Evolutionary conservation across 1,139 yeast genomes (phyloP).

Genomic region (Geotrichum carabidarum): DNA sequence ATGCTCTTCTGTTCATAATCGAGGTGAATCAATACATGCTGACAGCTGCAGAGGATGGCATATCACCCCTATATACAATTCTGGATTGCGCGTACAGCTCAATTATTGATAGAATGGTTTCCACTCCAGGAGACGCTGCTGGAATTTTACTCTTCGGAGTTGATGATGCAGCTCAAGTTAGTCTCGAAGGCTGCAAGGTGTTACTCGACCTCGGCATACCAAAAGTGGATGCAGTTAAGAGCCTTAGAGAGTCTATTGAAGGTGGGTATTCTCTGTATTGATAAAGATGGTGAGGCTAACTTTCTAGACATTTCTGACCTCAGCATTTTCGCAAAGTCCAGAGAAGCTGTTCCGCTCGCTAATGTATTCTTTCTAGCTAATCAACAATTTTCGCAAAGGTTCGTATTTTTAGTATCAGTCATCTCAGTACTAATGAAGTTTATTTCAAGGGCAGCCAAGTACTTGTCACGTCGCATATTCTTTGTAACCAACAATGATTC

Average conservation of each 20-base stretch:
- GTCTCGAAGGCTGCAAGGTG: conserved; percentile 22
- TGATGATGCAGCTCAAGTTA: conserved; percentile 21
- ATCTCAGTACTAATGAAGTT: conserved; percentile 7
- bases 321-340: neutral
- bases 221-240: conserved; percentile 28
- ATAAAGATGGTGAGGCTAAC: conserved; percentile 9
- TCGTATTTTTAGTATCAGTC: neutral
- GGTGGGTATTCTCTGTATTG: conserved; percentile 19
- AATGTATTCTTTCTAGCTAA: conserved; percentile 31
- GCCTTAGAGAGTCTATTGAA: conserved; percentile 27
- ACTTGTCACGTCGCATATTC: conserved; percentile 39
- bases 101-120: conserved; percentile 32
- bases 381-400: conserved; percentile 26
- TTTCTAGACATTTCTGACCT: neutral
- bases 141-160: conserved; percentile 37
- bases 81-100: conserved; percentile 34
- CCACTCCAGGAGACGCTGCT: conserved; percentile 31
- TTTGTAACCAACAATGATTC: conserved; percentile 57
- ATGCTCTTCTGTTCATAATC: conserved; percentile 37
- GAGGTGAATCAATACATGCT: conserved; percentile 37
- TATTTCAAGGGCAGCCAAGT: conserved; percentile 21
- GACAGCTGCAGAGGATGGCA: conserved; percentile 19
- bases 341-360: conserved; percentile 19
- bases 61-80: conserved; percentile 23
- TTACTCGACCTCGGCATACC: conserved; percentile 35